Percentiles rank a stretch among this genome's conserved stretches.
Evolutionary conservation across 768 basidiomycete species (phyloP).

Genomic region (Gloeopeniophorella convolvens): DNA sequence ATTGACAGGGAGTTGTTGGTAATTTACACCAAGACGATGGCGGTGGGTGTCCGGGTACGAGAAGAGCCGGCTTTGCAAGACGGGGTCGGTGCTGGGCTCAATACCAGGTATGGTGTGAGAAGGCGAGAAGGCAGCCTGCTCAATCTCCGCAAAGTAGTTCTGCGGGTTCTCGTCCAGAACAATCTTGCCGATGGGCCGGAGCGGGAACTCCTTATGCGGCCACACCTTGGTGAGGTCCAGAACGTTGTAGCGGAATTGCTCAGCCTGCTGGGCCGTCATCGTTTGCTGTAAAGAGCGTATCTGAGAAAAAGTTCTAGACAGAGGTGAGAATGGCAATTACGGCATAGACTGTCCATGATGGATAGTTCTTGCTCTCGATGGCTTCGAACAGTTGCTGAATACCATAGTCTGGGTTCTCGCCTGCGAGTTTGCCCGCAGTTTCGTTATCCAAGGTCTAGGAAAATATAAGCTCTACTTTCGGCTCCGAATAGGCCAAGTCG

Average conservation of each 20-base stretch:
- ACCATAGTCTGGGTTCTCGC: slow-evolving; percentile 81
- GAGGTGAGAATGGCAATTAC: slow-evolving; percentile 29
- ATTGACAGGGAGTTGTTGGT: slow-evolving; percentile 86
- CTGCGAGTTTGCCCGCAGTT: slow-evolving; percentile 58
- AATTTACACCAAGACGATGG: slow-evolving; percentile 75
- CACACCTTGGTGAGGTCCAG: slow-evolving; percentile 90
- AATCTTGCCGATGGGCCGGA: slow-evolving; percentile 81
- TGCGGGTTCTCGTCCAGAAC: slow-evolving; percentile 71
- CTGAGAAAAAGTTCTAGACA: neutral
- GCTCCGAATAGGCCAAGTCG: neutral
- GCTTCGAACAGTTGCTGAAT: slow-evolving; percentile 70
- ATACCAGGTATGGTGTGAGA: slow-evolving; percentile 84
- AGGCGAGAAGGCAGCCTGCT: slow-evolving; percentile 88
- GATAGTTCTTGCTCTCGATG: slow-evolving; percentile 76
- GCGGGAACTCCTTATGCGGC: slow-evolving; percentile 83
- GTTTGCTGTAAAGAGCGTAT: slow-evolving; percentile 54
- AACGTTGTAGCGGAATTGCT: slow-evolving; percentile 84
- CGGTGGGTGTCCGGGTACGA: slow-evolving; percentile 89
- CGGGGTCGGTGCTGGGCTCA: slow-evolving; percentile 87
- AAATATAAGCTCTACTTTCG: neutral
- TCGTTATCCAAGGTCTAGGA: slow-evolving; percentile 62
- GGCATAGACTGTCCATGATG: slow-evolving; percentile 84
- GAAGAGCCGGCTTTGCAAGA: slow-evolving; percentile 91
- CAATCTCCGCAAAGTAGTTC: slow-evolving; percentile 94
- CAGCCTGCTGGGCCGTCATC: slow-evolving; percentile 89